These are phyloP conservation scores for Lactarius quietus DNA, from an alignment of 768 basidiomycete species.

Conservation along the genomic window DNA sequence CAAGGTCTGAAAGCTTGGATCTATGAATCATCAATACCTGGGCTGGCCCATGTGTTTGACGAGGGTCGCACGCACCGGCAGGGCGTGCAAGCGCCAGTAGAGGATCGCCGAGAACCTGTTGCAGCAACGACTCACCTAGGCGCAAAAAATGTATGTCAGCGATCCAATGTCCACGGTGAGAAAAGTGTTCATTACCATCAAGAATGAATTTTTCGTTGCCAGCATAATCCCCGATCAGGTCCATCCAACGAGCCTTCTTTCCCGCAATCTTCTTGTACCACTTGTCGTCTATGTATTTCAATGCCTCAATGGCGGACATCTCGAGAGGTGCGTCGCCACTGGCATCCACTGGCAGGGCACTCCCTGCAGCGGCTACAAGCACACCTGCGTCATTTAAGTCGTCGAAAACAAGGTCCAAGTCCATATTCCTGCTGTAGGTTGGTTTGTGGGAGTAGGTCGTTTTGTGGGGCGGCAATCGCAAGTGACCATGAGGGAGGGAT, in stretches of 20 bases:
- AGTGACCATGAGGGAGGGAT: not conserved
- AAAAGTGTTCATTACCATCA: slow-evolving; percentile 44
- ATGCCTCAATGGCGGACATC: slow-evolving; percentile 25
- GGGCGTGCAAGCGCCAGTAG: slow-evolving; percentile 53
- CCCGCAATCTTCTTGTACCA: slow-evolving; percentile 40
- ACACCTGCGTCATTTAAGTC: not conserved
- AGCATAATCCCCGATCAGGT: slow-evolving; percentile 67
- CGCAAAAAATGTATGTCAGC: not conserved
- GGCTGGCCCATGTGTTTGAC: not conserved
- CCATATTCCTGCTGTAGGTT: too few species aligned
- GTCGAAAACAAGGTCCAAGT: not conserved
- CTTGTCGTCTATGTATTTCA: slow-evolving; percentile 34
- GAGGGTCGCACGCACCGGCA: slow-evolving; percentile 36
- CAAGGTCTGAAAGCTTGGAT: slow-evolving; percentile 55
- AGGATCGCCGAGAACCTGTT: slow-evolving; percentile 55
- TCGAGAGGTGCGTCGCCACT: not conserved
- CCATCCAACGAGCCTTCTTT: slow-evolving; percentile 55
- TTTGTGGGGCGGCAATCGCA: not conserved
- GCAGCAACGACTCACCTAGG: slow-evolving; percentile 60
- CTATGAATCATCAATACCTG: slow-evolving; percentile 31
- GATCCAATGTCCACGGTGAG: not conserved
- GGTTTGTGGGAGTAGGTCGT: not conserved
- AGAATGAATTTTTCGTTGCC: slow-evolving; percentile 63
- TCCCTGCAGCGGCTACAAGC: not conserved
- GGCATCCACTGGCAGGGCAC: not conserved